A percentile compares a stretch with the other conserved stretches of the same genome.
Conservation (phyloP, 176 grass and related monocot species). For the Paspalum vaginatum region DNA sequence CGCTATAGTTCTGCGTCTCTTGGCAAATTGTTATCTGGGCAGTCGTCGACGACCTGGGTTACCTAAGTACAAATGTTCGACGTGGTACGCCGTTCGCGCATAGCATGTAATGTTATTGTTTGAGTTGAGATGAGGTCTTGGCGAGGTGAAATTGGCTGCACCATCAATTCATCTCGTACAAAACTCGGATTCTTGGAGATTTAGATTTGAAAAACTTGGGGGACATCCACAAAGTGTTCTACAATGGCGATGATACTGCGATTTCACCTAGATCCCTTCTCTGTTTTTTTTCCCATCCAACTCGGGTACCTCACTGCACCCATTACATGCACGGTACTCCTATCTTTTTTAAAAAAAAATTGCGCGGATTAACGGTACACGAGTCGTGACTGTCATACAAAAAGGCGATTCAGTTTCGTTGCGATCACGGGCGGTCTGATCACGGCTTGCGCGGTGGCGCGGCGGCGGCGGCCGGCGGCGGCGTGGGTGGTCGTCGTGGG, state of each 20-base stretch:
- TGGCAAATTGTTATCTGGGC: background rate
- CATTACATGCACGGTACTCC: background rate
- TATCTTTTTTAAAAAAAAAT: background rate
- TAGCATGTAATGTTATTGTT: background rate
- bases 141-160: background rate
- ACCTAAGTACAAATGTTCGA: too few species aligned
- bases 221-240: background rate
- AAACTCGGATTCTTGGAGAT: background rate
- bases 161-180: background rate
- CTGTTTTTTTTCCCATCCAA: background rate
- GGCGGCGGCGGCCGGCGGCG: background rate
- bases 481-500: background rate
- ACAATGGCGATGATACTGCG: background rate
- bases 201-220: background rate
- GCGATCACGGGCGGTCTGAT: background rate
- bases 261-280: background rate
- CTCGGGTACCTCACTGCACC: background rate
- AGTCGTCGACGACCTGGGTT: background rate
- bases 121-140: background rate
- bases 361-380: background rate
- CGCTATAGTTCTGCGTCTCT: background rate
- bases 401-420: background rate
- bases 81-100: background rate
- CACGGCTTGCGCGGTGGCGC: conserved; percentile 19
- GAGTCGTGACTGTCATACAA: conserved; percentile 18